phyloP scores from a whole-genome alignment of 202 grass and related monocot genomes.

The Panicum hallii region DNA sequence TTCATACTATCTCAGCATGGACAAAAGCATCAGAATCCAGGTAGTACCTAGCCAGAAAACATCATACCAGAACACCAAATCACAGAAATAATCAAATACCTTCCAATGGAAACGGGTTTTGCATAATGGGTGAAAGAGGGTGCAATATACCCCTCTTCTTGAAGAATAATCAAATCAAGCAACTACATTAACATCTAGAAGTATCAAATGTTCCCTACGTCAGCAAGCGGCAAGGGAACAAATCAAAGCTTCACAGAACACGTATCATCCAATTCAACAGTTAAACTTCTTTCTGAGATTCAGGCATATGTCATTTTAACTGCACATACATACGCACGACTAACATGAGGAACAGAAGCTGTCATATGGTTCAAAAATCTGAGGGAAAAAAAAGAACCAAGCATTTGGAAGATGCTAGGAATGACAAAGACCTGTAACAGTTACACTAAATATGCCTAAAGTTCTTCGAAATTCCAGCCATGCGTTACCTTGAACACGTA shows the following conservation, averaged over 20 bases:
- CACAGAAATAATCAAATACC: slow-evolving; percentile 8
- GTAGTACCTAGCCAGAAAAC: background rate
- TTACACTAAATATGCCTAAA: background rate
- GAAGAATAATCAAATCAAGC: background rate
- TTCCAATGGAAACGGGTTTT: background rate
- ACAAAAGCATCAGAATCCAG: background rate
- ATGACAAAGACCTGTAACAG: background rate
- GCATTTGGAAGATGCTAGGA: background rate
- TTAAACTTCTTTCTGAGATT: background rate
- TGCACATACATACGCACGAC: too few species aligned
- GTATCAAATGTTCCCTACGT: background rate
- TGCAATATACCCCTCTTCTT: background rate
- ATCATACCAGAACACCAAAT: background rate
- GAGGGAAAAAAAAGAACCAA: background rate
- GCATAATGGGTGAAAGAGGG: background rate
- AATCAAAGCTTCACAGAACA: background rate
- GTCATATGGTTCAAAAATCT: background rate
- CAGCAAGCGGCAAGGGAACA: background rate
- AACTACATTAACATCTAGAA: slow-evolving; percentile 1
- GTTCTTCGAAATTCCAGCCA: background rate
- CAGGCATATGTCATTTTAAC: background rate
- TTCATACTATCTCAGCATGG: background rate
- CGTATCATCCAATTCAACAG: background rate
- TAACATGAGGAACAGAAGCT: background rate
- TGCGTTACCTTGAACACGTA: background rate